A percentile compares a stretch with the other conserved stretches of the same genome.
These are phyloP conservation scores for Gremmenia infestans DNA, from an alignment of 2,329 filamentous ascomycete species.

Conservation along the genomic window DNA sequence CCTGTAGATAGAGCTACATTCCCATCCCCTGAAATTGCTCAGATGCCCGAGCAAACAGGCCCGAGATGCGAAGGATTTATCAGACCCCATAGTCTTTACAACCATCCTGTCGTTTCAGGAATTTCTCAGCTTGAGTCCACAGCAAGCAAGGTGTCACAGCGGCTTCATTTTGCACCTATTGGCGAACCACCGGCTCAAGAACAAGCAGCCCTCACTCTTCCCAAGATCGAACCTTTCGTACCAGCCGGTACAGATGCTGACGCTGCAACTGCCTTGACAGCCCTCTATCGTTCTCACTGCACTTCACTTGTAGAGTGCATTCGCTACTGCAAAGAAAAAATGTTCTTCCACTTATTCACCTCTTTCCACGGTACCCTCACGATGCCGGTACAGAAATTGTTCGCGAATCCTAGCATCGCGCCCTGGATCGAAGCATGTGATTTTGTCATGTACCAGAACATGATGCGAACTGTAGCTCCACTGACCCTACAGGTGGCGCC, in stretches of 20 bases:
- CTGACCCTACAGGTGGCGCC: slow-evolving; percentile 89
- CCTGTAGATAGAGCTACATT: slow-evolving; percentile 33
- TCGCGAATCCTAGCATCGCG: slow-evolving; percentile 74
- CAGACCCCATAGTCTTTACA: slow-evolving; percentile 50
- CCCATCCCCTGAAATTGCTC: slow-evolving; percentile 36
- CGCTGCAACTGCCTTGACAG: slow-evolving; percentile 77
- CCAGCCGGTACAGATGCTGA: slow-evolving; percentile 80
- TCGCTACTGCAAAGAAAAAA: slow-evolving; percentile 93
- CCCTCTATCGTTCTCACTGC: slow-evolving; percentile 89
- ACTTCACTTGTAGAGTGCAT: slow-evolving; percentile 94
- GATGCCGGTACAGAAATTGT: slow-evolving; percentile 90
- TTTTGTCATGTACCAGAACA: slow-evolving; percentile 92
- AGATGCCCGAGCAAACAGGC: slow-evolving; percentile 29
- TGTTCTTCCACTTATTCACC: slow-evolving; percentile 89
- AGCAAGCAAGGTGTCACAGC: slow-evolving; percentile 52
- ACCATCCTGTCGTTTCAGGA: slow-evolving; percentile 50
- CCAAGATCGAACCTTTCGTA: slow-evolving; percentile 77
- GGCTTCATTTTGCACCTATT: slow-evolving; percentile 56
- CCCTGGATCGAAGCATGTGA: slow-evolving; percentile 96
- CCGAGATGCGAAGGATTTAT: slow-evolving; percentile 31
- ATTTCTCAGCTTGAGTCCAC: slow-evolving; percentile 55
- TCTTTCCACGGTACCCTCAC: slow-evolving; percentile 96
- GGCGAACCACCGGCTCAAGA: slow-evolving; percentile 53
- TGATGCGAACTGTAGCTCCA: slow-evolving; percentile 88
- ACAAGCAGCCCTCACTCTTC: slow-evolving; percentile 71